Base-by-base conservation (phyloP, 331 rosid genomes). In the Quercus lobata region DNA sequence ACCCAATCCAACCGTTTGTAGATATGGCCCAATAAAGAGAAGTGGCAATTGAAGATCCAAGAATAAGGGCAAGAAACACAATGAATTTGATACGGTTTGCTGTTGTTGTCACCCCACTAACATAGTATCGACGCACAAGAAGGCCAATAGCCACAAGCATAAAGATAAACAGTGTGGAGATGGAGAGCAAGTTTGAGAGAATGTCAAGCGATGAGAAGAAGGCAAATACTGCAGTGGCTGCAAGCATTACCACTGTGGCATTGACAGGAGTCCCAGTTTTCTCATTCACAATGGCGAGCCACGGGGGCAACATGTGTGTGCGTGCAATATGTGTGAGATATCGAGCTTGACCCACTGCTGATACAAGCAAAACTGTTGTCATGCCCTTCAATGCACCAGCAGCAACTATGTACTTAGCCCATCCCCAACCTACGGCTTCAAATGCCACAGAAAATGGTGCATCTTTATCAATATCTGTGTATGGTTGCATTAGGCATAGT, bases 401-500 rank as follows among this genome's bases (percentile, higher is more conserved):
- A 0, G 97, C 92, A 0, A 95, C 96, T 6, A 95, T 35, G 66
- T 95, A 93, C 97, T 89, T 91, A 7, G 98, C 99, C 99, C 99
- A 95, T 10, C 81, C 76, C 98, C 73, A 63, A 5, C 98, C 99
- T 0, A 90, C 97, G 0, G 82, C 86, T 57, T 83, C 80, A 34
- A 95, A 95, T 0, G 99, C 98, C 1, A 82, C 88, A 0, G 99
- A 87, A 58, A 81, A 93, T 1, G 99, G 93, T 0, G 99, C 99
- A 3, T 92, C 21, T 4, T 0, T 0, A 41, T 95, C 85, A 0
- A 95, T 74, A 0, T 9, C 0, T 0, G 1, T 1, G 60, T 74
- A 88, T 1, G 84, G 80, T 22, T 83, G 91, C 98, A 95, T 93
- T 2, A 95, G 91, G 78, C 99, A 95, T 0, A 93, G 86, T 3